phyloP scores from a whole-genome alignment of 371 early-diverging fungal species.

The Apophysomyces elegans region DNA sequence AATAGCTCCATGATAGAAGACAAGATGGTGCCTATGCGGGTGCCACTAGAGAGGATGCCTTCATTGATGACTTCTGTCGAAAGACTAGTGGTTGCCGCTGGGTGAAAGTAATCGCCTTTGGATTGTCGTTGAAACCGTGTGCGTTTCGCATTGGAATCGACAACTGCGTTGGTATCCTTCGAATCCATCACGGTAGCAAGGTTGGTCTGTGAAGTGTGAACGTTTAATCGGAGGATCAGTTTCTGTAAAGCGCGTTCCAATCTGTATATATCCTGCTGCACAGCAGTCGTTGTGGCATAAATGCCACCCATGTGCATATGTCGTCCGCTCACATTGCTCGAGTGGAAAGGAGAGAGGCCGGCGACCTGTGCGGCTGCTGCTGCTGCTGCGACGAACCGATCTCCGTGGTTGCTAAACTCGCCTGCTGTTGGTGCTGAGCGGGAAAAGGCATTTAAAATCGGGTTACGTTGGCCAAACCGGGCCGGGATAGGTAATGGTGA shows the following conservation, averaged over 20 bases:
- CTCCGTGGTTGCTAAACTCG: not conserved
- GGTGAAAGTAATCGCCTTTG: conserved; percentile 20
- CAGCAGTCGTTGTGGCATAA: conserved; percentile 47
- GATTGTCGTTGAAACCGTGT: conserved; percentile 21
- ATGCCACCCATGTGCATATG: conserved; percentile 32
- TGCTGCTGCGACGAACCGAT: not conserved
- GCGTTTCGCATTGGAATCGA: conserved; percentile 1
- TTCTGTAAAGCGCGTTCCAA: conserved; percentile 48
- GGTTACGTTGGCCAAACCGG: not conserved
- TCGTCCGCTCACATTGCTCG: conserved; percentile 6
- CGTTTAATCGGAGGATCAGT: conserved; percentile 23
- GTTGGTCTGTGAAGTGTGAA: conserved; percentile 27
- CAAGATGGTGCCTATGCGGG: conserved; percentile 17
- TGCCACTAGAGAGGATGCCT: conserved; percentile 13
- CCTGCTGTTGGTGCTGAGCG: not conserved
- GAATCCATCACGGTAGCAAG: conserved; percentile 19
- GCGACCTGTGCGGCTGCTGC: conserved; percentile 36
- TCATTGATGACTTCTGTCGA: conserved; percentile 14
- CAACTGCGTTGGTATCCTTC: not conserved
- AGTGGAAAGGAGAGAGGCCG: conserved; percentile 27
- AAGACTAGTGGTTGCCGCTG: conserved; percentile 16
- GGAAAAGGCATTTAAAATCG: not conserved
- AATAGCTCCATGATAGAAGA: conserved; percentile 31
- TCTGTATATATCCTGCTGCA: conserved; percentile 50
- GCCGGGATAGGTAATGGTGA: conserved; percentile 4